Evolutionary conservation across 768 basidiomycete species (phyloP), one percentile per base, ranked within the genome.

Genomic region (Zangia roseola): DNA sequence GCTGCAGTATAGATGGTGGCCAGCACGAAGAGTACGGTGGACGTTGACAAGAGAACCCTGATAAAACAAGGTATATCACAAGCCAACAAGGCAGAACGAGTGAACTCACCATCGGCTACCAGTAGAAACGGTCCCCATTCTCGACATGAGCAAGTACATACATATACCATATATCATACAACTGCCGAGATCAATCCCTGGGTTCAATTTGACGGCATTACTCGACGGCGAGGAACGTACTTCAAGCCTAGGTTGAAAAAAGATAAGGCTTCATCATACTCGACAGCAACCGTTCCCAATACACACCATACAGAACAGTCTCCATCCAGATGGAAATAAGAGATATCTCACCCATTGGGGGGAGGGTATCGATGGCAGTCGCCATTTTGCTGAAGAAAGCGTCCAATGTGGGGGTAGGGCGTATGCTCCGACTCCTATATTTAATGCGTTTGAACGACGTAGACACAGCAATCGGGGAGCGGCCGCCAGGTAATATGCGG

Each of bases 271-370:
- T n/a, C n/a, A n/a, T n/a, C n/a, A n/a, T n/a, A n/a, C n/a, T 33
- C 28, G 6, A 45, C 6, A 30, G 1, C 4, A 3, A 26, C 26
- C 1, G 21, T 19, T 38, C 10, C 8, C 8, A n/a, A 25, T 10
- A 34, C 56, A 10, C 34, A 57, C 56, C 56, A 44, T 58, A 58
- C 10, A 58, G 56, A 17, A 58, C 2, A 10, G 56, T 58, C 9
- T 38, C 56, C 36, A 54, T 49, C 56, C 56, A 58, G 25, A 54
- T 58, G 37, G 51, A 40, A 1, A 58, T 17, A 21, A 58, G 10
- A 5, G 56, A 58, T 26, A 58, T 46, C 25, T 49, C 40, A 25
- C 35, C 56, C 47, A 58, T 40, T 17, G 47, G 47, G 2, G 57
- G 47, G 35, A 57, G 40, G 36, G 19, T 3, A 14, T 5, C 14